Conservation (phyloP, 2,329 filamentous ascomycete genomes). For the Sclerotinia sclerotiorum region DNA sequence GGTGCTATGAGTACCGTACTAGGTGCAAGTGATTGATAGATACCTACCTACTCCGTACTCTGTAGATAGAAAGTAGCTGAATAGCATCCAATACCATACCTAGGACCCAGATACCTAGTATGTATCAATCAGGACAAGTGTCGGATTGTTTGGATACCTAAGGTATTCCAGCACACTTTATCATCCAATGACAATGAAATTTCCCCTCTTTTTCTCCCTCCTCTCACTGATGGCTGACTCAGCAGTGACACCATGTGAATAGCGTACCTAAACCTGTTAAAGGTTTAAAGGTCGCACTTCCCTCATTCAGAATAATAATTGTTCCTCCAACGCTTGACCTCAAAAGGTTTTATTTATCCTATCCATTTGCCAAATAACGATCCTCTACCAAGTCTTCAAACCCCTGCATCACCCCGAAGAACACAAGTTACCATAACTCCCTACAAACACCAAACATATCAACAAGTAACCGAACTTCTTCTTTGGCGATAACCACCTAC, state of each 20-base stretch:
- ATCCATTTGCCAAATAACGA: not conserved
- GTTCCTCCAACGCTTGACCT: constrained; percentile 15
- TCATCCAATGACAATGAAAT: not conserved
- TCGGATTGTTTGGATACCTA: not conserved
- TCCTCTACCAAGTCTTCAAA: not conserved
- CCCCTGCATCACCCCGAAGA: not conserved
- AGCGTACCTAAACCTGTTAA: constrained; percentile 2
- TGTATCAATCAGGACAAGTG: no score
- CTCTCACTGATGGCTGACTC: not conserved
- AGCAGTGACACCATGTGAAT: constrained; percentile 9
- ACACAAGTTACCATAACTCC: not conserved
- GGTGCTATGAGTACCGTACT: not conserved
- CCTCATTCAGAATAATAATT: constrained; percentile 12
- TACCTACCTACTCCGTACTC: no score
- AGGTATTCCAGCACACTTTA: not conserved
- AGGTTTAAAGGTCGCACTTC: constrained; percentile 14
- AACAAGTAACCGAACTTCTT: not conserved
- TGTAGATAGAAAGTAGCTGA: not conserved
- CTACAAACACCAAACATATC: not conserved
- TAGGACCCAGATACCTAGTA: no score
- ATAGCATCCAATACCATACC: no score
- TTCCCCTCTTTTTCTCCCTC: constrained; percentile 2
- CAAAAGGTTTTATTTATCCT: not conserved
- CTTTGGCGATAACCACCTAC: not conserved
- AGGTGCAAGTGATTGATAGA: not conserved